Conservation (phyloP, 495 filamentous ascomycete species). For the Penicilliopsis zonata region DNA sequence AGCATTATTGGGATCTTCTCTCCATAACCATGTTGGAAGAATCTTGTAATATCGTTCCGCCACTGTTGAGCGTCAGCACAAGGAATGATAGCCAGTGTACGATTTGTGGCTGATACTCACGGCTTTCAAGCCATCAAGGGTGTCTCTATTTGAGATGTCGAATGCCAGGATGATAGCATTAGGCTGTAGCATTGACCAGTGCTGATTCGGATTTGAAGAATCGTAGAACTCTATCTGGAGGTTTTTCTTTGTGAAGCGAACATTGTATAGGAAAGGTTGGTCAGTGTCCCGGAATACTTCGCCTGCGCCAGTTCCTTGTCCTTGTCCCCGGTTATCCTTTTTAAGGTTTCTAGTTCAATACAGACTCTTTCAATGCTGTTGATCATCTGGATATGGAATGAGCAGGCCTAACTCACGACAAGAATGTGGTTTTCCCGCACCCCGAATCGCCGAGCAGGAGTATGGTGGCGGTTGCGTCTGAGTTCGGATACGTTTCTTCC, state of each 20-base stretch:
- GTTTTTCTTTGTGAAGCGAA: slow-evolving; percentile 50
- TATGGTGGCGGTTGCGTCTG: slow-evolving; percentile 44
- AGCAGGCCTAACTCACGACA: slow-evolving; percentile 67
- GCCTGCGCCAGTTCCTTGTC: slow-evolving; percentile 1
- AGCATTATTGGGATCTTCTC: slow-evolving; percentile 57
- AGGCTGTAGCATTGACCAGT: slow-evolving; percentile 61
- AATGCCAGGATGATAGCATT: slow-evolving; percentile 71
- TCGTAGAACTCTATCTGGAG: slow-evolving; percentile 75
- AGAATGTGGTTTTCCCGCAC: slow-evolving; percentile 78
- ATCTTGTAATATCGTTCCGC: slow-evolving; percentile 51
- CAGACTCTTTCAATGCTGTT: neutral
- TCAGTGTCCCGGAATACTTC: slow-evolving; percentile 55
- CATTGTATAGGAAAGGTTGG: slow-evolving; percentile 75
- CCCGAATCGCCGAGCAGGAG: slow-evolving; percentile 69
- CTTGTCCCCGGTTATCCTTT: slow-evolving; percentile 8
- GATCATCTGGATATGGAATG: neutral
- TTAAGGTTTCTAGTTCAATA: slow-evolving; percentile 8
- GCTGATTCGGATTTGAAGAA: slow-evolving; percentile 57
- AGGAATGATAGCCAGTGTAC: neutral
- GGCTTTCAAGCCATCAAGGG: slow-evolving; percentile 48
- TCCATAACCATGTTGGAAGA: slow-evolving; percentile 47
- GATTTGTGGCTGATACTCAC: slow-evolving; percentile 27
- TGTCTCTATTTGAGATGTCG: slow-evolving; percentile 58
- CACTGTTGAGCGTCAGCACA: too few species aligned
- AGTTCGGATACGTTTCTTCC: slow-evolving; percentile 5